A percentile compares a stretch with the other conserved stretches of the same genome.
Evolutionary conservation across 495 filamentous ascomycete species (phyloP).

Genomic region (Xylaria acuta): DNA sequence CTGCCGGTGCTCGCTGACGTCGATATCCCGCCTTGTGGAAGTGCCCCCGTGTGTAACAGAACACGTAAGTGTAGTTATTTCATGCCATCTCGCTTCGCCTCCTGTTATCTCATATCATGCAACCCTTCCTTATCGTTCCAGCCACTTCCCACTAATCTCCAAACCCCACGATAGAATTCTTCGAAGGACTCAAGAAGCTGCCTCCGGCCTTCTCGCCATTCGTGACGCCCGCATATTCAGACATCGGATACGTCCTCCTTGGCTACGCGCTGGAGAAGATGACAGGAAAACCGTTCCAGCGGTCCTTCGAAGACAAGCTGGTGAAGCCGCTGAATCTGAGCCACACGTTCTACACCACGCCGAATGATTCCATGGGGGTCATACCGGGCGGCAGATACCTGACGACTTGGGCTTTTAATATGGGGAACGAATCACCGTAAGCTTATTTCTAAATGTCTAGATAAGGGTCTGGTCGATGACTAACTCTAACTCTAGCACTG

Average conservation of each 20-base stretch:
- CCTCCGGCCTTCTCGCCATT: conserved; percentile 47
- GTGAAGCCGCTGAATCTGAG: conserved; percentile 52
- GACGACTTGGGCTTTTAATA: conserved; percentile 42
- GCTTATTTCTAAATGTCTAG: not conserved
- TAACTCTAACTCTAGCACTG: conserved; percentile 46
- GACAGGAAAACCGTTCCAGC: conserved; percentile 43
- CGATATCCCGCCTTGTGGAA: conserved; percentile 54
- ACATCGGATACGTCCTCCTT: conserved; percentile 49
- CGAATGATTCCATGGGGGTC: conserved; percentile 41
- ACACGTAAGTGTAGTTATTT: conserved; percentile 27
- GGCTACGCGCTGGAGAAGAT: conserved; percentile 47
- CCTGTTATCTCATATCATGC: too few relatives aligned
- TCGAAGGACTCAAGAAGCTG: conserved; percentile 39
- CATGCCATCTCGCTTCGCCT: too few relatives aligned
- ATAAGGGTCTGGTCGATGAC: not conserved
- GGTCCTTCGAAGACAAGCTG: conserved; percentile 48
- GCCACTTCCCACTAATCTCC: conserved; percentile 13
- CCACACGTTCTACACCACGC: conserved; percentile 44
- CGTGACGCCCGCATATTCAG: conserved; percentile 48
- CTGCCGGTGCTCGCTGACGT: conserved; percentile 47
- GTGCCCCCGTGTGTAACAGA: conserved; percentile 44
- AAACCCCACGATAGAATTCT: conserved; percentile 42
- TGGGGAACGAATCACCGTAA: conserved; percentile 47
- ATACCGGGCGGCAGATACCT: conserved; percentile 42
- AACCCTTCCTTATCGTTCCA: too few relatives aligned